Evolutionary conservation across 371 early-diverging fungal genomes (phyloP).

Genomic region (Mucor lusitanicus): DNA sequence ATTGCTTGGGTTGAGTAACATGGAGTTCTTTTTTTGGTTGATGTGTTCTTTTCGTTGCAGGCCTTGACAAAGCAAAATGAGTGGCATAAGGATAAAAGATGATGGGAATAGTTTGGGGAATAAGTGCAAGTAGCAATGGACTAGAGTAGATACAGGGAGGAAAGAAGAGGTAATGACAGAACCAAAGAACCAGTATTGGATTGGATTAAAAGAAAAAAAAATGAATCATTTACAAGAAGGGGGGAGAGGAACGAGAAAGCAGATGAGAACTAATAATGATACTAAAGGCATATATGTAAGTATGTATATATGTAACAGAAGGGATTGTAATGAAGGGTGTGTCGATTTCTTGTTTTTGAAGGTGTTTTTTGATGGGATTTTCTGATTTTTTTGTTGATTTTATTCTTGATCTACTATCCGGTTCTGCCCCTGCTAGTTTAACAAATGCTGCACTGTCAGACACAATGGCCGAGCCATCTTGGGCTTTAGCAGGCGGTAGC

Average conservation of each 20-base stretch:
- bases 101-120: background rate
- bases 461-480: constrained; percentile 15
- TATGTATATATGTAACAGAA: constrained; percentile 1
- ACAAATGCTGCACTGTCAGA: constrained; percentile 11
- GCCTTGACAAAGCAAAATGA: background rate
- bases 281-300: background rate
- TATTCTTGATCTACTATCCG: background rate
- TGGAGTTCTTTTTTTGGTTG: background rate
- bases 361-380: background rate
- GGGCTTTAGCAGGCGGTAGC: constrained; percentile 17
- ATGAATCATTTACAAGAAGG: background rate
- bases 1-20: background rate
- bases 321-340: constrained; percentile 6
- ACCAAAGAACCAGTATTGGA: constrained; percentile 13
- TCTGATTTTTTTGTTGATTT: background rate
- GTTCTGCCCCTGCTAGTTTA: background rate
- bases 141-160: background rate
- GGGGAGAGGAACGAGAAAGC: background rate
- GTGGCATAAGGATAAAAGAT: background rate
- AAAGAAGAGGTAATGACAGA: background rate
- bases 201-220: background rate
- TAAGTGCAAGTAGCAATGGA: background rate
- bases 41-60: background rate
- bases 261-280: background rate
- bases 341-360: background rate